Base-by-base conservation (phyloP, 75 land plant genomes). In the Pinus tabuliformis region DNA sequence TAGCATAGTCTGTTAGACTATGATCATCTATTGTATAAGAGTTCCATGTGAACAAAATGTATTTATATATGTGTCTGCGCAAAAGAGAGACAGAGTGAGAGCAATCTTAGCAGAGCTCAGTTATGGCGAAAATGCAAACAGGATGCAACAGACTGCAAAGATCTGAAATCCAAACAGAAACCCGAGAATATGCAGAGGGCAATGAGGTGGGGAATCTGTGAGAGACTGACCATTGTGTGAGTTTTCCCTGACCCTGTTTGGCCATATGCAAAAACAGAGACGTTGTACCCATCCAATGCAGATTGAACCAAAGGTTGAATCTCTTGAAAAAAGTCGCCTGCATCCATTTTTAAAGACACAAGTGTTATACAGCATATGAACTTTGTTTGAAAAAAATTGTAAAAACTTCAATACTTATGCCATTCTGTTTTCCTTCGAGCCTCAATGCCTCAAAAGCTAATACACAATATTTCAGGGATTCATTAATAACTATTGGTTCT, bases 231-330 rank as follows among this genome's bases (percentile, higher is more conserved):
- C 99, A 97, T 89, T 14, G 98, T 94, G 74, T 94, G 81, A 62
- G 99, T 97, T 77, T 97, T 97, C 30, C 99, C 98, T 33, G 99
- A 88, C 39, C 78, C 78, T 26, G 89, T 88, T 88, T 92, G 98
- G 13, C 99, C 99, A 82, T 89, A 97, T 26, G 98, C 93, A 88
- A 97, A 91, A 63, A 97, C 62, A 58, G 90, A 89, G 62, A 95
- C 90, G 83, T 97, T 97, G 80, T 89, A 92, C 78, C 99, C 98
- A 92, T 97, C 99, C 45, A 97, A 81, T n/a, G 99, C 95, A 71
- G 99, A 97, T 82, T 94, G 99, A 37, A 97, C 95, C 71, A 92
- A 84, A 22, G 98, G 98, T 73, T 94, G 99, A 39, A 97, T 85
- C 62, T 92, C 98, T 57, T 78, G 88, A 79, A 94, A 97, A 71